phyloP scores from a whole-genome alignment of 306 rosid species.

The Prinsepia uniflora region DNA sequence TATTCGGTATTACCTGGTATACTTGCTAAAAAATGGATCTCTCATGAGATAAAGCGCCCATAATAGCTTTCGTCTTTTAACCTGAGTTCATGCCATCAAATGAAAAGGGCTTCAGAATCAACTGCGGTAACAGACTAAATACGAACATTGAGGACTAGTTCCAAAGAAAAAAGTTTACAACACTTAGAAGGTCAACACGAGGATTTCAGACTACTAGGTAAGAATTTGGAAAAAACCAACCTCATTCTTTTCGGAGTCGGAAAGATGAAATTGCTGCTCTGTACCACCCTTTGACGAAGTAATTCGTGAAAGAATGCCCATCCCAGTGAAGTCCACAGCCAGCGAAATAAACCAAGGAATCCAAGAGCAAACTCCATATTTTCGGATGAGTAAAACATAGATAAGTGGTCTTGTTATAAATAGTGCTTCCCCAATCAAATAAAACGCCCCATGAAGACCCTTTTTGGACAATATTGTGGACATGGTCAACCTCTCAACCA shows the following conservation, averaged over 20 bases:
- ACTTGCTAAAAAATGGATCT: constrained; percentile 90
- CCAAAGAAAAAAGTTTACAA: constrained; percentile 4
- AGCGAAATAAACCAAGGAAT: constrained; percentile 88
- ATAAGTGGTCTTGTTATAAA: constrained; percentile 77
- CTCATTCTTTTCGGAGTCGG: constrained; percentile 75
- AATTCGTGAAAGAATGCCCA: constrained; percentile 56
- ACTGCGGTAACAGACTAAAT: not conserved
- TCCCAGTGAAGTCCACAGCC: constrained; percentile 55
- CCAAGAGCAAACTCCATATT: constrained; percentile 75
- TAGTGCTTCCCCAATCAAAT: constrained; percentile 61
- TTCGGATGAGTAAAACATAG: constrained; percentile 74
- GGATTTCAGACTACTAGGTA: constrained; percentile 3
- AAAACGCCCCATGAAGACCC: constrained; percentile 69
- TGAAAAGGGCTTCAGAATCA: constrained; percentile 16
- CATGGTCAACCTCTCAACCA: constrained; percentile 52
- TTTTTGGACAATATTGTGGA: constrained; percentile 52
- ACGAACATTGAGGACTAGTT: constrained; percentile 8
- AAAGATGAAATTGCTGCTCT: constrained; percentile 43
- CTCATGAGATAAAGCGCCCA: constrained; percentile 90
- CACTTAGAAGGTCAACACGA: constrained; percentile 6
- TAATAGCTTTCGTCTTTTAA: constrained; percentile 65
- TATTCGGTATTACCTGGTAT: constrained; percentile 53
- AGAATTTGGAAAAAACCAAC: constrained; percentile 42
- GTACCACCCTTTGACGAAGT: constrained; percentile 34
- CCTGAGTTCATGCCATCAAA: constrained; percentile 43